These are phyloP conservation scores for Simmondsia chinensis DNA, from an alignment of 148 eudicot genomes.

Conservation along the genomic window DNA sequence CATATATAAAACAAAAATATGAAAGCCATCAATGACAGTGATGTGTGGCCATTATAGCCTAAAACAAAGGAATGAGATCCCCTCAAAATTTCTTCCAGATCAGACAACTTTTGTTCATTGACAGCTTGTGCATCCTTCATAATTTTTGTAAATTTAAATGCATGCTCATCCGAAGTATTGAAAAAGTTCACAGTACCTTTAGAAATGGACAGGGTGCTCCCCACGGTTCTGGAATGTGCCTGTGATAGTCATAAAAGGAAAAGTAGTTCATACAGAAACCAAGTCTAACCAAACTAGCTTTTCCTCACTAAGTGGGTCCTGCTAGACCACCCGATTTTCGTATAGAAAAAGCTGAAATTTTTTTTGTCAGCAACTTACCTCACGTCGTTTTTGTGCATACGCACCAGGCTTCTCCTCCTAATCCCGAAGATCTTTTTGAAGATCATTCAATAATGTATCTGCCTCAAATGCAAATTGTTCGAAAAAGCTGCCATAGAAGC, in stretches of 20 bases:
- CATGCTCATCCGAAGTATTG: constrained; percentile 63
- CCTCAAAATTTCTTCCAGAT: constrained; percentile 94
- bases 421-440: constrained; percentile 62
- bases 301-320: no score
- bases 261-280: neutral
- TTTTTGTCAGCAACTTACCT: constrained; percentile 44
- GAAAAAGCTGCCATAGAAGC: constrained; percentile 52
- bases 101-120: constrained; percentile 68
- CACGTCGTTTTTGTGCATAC: constrained; percentile 65
- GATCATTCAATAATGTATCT: constrained; percentile 62
- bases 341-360: no score
- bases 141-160: constrained; percentile 61
- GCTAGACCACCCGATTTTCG: no score
- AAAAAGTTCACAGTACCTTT: constrained; percentile 64
- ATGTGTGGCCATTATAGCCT: constrained; percentile 2
- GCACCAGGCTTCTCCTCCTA: constrained; percentile 66
- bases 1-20: constrained; percentile 2
- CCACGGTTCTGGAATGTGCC: constrained; percentile 92
- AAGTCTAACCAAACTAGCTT: neutral
- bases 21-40: constrained; percentile 1
- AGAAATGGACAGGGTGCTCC: constrained; percentile 70
- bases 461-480: constrained; percentile 77
- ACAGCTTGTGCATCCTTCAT: constrained; percentile 71
- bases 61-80: constrained; percentile 10
- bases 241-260: constrained; percentile 17